Percentiles rank a stretch among this genome's conserved stretches.
phyloP scores from a whole-genome alignment of 2,329 filamentous ascomycete species.

The Geosmithia flava region DNA sequence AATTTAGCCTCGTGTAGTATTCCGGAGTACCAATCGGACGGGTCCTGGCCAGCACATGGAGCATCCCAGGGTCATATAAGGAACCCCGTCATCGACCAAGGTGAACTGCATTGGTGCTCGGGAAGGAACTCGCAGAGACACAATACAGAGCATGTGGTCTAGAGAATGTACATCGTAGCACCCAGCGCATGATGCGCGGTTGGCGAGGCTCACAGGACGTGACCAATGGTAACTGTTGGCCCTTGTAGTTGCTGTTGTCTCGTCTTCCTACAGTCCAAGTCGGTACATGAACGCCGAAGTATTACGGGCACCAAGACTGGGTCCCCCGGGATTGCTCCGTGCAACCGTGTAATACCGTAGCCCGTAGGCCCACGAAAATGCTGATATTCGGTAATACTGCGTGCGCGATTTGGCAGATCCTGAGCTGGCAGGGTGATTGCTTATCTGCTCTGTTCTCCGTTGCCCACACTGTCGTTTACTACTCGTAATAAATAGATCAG shows the following conservation, averaged over 20 bases:
- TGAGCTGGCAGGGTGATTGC: too few species aligned
- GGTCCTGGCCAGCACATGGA: conserved; percentile 11
- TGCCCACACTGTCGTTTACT: too few species aligned
- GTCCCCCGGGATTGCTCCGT: too few species aligned
- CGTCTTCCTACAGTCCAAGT: not conserved
- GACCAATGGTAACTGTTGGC: not conserved
- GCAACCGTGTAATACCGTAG: too few species aligned
- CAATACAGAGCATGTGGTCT: not conserved
- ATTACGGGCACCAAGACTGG: not conserved
- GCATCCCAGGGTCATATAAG: not conserved
- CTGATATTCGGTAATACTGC: too few species aligned
- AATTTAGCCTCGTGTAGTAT: not conserved
- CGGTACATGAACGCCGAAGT: not conserved
- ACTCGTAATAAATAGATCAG: too few species aligned
- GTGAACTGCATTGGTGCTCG: too few species aligned
- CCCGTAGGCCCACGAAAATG: too few species aligned
- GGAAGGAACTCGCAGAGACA: not conserved
- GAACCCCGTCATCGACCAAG: not conserved
- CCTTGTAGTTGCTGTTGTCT: not conserved
- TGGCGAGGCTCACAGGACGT: not conserved
- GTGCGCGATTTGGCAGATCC: too few species aligned
- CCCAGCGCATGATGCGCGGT: not conserved
- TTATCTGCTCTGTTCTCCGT: too few species aligned
- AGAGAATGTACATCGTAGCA: not conserved
- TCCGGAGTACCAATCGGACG: conserved; percentile 6